Evolutionary conservation across 106 monocot genomes (phyloP).

Genomic region (Acorus calamus): DNA sequence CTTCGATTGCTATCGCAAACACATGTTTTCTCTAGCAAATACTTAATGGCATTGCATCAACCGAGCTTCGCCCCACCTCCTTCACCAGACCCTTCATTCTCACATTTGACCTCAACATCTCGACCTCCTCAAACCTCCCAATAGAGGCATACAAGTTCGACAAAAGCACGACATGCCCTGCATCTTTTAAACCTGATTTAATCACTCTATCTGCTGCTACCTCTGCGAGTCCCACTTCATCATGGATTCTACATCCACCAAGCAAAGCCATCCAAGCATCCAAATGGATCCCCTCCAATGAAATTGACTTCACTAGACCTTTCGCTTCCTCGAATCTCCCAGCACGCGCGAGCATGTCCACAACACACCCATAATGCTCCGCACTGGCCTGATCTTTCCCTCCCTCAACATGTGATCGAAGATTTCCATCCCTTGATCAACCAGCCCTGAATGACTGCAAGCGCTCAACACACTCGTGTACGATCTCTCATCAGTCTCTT

Average conservation of each 20-base stretch:
- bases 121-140: conserved; percentile 27
- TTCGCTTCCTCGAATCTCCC: conserved; percentile 24
- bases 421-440: conserved; percentile 26
- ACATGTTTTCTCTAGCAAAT: too few relatives aligned
- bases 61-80: conserved; percentile 15
- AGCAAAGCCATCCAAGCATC: conserved; percentile 37
- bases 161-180: conserved; percentile 24
- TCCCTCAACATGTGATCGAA: conserved; percentile 34
- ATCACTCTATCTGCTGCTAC: conserved; percentile 18
- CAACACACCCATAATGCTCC: conserved; percentile 31
- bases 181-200: conserved; percentile 13
- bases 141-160: conserved; percentile 40
- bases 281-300: neutral
- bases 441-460: conserved; percentile 37
- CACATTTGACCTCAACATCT: conserved; percentile 22
- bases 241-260: conserved; percentile 12
- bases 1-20: too few relatives aligned
- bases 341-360: conserved; percentile 35
- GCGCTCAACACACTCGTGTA: conserved; percentile 32
- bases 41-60: conserved; percentile 14
- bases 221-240: conserved; percentile 14
- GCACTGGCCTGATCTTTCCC: conserved; percentile 15
- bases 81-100: conserved; percentile 12
- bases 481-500: conserved; percentile 21
- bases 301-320: conserved; percentile 12